Evolutionary conservation across 2,329 filamentous ascomycete genomes (phyloP), one percentile per base, ranked within the genome.

Genomic region (Trichoderma semiorbis): DNA sequence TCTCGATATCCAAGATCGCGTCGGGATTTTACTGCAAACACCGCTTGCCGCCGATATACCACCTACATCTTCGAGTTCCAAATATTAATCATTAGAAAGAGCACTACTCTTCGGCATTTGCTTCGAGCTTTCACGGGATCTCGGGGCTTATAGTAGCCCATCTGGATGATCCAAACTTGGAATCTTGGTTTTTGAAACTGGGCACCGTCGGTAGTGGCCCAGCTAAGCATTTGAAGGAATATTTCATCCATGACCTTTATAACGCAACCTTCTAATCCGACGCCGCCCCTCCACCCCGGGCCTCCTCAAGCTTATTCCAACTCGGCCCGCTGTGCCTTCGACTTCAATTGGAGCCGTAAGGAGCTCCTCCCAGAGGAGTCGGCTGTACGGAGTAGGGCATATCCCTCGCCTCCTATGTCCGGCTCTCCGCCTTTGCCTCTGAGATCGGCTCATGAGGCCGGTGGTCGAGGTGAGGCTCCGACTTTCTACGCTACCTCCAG

Each of bases 401-500:
- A 92, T 83, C 90, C 89, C 80, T 92, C 90, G 86, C 90, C 90
- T 84, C 90, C 90, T 86, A 92, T 92, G 90, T 91, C 90, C 85
- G 89, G 88, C 80, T 91, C 90, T 84, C 88, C 89, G 78, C 86
- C 86, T 77, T 83, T 86, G 77, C 87, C 88, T 81, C 84, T 85
- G 80, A 89, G 87, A 84, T 80, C 83, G 84, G 85, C 85, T 80
- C 86, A 84, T 81, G 87, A 89, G 82, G 84, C 84, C 78, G 84
- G 84, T 81, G 85, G 87, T 81, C 85, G 86, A 81, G 83, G 84
- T 78, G 85, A 86, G 72, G 74, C 71, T 61, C 76, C 77, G 78
- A 83, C 81, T 78, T 80, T 80, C 76, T 87, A 84, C 76, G 81
- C 82, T 73, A 76, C 82, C 72, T 78, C 82, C 69, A 81, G 81